Percentiles rank a stretch among this genome's conserved stretches.
phyloP scores from a whole-genome alignment of 2,329 filamentous ascomycete genomes.

The Alternaria novae-zelandiae region DNA sequence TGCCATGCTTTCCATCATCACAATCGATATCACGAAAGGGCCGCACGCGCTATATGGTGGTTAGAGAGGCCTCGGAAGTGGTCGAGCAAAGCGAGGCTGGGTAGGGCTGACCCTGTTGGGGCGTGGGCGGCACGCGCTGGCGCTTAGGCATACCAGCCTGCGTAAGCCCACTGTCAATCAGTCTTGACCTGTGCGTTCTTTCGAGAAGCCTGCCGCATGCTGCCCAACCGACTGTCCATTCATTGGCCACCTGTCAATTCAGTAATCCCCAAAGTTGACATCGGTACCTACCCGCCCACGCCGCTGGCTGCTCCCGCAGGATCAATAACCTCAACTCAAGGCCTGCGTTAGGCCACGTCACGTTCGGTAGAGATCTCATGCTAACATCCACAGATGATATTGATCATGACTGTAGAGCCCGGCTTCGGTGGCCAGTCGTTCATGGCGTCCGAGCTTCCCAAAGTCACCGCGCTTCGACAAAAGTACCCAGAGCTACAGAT shows the following conservation, averaged over 20 bases:
- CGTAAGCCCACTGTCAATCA: slow-evolving; percentile 22
- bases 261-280: slow-evolving; percentile 5
- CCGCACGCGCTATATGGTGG: slow-evolving; percentile 19
- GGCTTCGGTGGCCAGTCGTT: slow-evolving; percentile 99
- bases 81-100: slow-evolving; percentile 14
- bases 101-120: slow-evolving; percentile 30
- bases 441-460: slow-evolving; percentile 94
- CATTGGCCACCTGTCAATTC: slow-evolving; percentile 15
- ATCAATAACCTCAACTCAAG: slow-evolving; percentile 13
- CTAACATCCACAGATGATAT: slow-evolving; percentile 76
- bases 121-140: slow-evolving; percentile 37
- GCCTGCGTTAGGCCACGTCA: slow-evolving; percentile 6
- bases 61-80: slow-evolving; percentile 17
- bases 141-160: slow-evolving; percentile 40
- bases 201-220: slow-evolving; percentile 25
- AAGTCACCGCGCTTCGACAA: slow-evolving; percentile 82
- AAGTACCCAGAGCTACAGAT: slow-evolving; percentile 94
- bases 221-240: slow-evolving; percentile 1
- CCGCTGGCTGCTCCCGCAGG: slow-evolving; percentile 12
- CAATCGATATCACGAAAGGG: slow-evolving; percentile 24
- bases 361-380: neutral
- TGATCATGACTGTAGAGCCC: slow-evolving; percentile 97
- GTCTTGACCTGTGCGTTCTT: slow-evolving; percentile 13
- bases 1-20: slow-evolving; percentile 6
- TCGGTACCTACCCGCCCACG: slow-evolving; percentile 20